Conservation (phyloP, 129 eudicot genomes). For the Erigeron canadensis region DNA sequence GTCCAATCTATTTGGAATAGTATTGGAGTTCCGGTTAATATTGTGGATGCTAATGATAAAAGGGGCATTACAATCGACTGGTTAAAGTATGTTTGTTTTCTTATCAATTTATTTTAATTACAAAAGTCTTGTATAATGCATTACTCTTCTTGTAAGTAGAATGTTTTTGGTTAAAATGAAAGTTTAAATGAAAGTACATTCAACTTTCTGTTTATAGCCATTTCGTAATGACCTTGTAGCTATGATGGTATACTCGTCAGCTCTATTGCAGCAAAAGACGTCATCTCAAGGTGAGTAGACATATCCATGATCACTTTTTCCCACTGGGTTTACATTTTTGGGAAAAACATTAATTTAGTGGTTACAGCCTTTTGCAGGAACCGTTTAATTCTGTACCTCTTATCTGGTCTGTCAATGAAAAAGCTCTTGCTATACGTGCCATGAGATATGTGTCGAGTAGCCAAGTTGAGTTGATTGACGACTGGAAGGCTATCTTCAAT, state of each 20-base stretch:
- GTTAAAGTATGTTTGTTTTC: slow-evolving; percentile 67
- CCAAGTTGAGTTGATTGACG: slow-evolving; percentile 48
- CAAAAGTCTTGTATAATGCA: not conserved
- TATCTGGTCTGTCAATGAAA: slow-evolving; percentile 83
- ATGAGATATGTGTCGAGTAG: slow-evolving; percentile 49
- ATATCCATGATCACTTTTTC: not conserved
- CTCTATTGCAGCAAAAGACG: slow-evolving; percentile 59
- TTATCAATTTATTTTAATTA: not conserved
- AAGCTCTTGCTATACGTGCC: slow-evolving; percentile 54
- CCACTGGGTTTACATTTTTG: not conserved
- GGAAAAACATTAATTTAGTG: slow-evolving; percentile 39
- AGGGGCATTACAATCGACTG: slow-evolving; percentile 56
- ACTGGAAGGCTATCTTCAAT: slow-evolving; percentile 63
- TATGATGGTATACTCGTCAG: slow-evolving; percentile 81
- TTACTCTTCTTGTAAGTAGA: not conserved
- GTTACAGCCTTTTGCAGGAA: slow-evolving; percentile 89
- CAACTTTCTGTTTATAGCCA: slow-evolving; percentile 4
- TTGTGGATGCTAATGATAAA: slow-evolving; percentile 39
- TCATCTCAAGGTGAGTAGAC: slow-evolving; percentile 59
- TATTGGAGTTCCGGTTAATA: slow-evolving; percentile 56
- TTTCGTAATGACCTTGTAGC: slow-evolving; percentile 49
- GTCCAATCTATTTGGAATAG: slow-evolving; percentile 59
- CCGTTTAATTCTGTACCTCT: slow-evolving; percentile 85
- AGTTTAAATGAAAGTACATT: not conserved
- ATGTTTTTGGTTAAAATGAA: not conserved